phyloP scores from a whole-genome alignment of 2,329 filamentous ascomycete genomes.

The Cordyceps militaris region DNA sequence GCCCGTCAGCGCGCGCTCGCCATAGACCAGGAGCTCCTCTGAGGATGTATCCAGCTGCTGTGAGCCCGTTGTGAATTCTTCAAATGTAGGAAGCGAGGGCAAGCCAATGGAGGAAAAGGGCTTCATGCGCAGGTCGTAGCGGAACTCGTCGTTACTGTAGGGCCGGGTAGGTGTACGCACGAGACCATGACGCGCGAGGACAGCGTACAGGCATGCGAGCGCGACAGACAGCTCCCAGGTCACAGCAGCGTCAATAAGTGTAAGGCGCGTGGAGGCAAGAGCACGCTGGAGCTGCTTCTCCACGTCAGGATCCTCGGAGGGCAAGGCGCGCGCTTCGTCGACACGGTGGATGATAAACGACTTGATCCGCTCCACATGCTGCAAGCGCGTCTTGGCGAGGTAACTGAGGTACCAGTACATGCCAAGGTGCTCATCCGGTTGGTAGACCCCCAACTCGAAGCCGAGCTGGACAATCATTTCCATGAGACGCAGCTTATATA shows the following conservation, averaged over 20 bases:
- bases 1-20: slow-evolving; percentile 38
- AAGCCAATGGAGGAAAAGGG: slow-evolving; percentile 65
- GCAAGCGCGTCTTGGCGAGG: slow-evolving; percentile 58
- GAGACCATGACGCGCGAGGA: slow-evolving; percentile 52
- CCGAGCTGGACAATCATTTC: slow-evolving; percentile 84
- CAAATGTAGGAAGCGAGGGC: slow-evolving; percentile 59
- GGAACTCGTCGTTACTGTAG: slow-evolving; percentile 60
- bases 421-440: slow-evolving; percentile 71
- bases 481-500: slow-evolving; percentile 85
- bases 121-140: slow-evolving; percentile 82
- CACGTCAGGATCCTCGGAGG: slow-evolving; percentile 20
- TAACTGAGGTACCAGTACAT: slow-evolving; percentile 91
- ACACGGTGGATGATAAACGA: slow-evolving; percentile 47
- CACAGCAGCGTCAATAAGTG: slow-evolving; percentile 58
- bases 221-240: slow-evolving; percentile 51
- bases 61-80: slow-evolving; percentile 47
- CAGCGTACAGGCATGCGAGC: slow-evolving; percentile 56
- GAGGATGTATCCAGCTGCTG: slow-evolving; percentile 33
- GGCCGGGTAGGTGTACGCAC: slow-evolving; percentile 47
- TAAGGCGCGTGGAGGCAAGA: slow-evolving; percentile 49
- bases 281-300: slow-evolving; percentile 42
- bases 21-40: slow-evolving; percentile 35
- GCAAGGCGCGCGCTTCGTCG: slow-evolving; percentile 21
- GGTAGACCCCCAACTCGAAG: slow-evolving; percentile 88
- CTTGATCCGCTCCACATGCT: slow-evolving; percentile 68